Evolutionary conservation across 176 grass and related monocot genomes (phyloP).

Genomic region (Raddia distichophylla): DNA sequence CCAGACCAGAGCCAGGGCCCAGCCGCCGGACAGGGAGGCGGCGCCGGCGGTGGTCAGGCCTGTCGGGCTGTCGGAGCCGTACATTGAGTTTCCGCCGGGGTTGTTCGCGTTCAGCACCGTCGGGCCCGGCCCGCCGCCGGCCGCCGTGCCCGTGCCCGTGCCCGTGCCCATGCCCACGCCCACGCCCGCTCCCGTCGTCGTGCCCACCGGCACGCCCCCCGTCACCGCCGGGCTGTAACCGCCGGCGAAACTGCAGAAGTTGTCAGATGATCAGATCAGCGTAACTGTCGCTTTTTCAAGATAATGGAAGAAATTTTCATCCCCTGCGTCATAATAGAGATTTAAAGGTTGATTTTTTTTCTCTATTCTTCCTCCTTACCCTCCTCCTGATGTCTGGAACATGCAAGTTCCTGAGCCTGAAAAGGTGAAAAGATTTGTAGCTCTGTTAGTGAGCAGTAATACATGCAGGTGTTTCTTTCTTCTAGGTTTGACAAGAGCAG

Average conservation of each 20-base stretch:
- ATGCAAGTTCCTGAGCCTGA: slow-evolving; percentile 78
- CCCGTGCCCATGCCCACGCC: background rate
- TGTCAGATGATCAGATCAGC: slow-evolving; percentile 13
- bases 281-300: background rate
- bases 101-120: slow-evolving; percentile 74
- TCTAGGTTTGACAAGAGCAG: background rate
- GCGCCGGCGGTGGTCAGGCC: slow-evolving; percentile 41
- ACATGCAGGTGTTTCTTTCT: background rate
- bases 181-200: slow-evolving; percentile 16
- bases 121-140: slow-evolving; percentile 52
- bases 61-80: slow-evolving; percentile 54
- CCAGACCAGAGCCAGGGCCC: slow-evolving; percentile 55
- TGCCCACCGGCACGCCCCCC: slow-evolving; percentile 28
- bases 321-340: too few relatives aligned
- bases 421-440: slow-evolving; percentile 27
- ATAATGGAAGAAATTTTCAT: too few relatives aligned
- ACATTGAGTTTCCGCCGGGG: slow-evolving; percentile 54
- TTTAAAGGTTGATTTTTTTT: background rate
- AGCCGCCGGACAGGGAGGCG: slow-evolving; percentile 36
- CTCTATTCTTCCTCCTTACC: slow-evolving; percentile 31
- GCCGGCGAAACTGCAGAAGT: slow-evolving; percentile 37
- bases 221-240: slow-evolving; percentile 58
- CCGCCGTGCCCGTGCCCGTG: background rate
- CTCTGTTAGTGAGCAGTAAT: background rate
- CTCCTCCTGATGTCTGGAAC: slow-evolving; percentile 65